These are phyloP conservation scores for Phaffomyces opuntiae DNA, from an alignment of 805 yeast genomes.

Conservation along the genomic window DNA sequence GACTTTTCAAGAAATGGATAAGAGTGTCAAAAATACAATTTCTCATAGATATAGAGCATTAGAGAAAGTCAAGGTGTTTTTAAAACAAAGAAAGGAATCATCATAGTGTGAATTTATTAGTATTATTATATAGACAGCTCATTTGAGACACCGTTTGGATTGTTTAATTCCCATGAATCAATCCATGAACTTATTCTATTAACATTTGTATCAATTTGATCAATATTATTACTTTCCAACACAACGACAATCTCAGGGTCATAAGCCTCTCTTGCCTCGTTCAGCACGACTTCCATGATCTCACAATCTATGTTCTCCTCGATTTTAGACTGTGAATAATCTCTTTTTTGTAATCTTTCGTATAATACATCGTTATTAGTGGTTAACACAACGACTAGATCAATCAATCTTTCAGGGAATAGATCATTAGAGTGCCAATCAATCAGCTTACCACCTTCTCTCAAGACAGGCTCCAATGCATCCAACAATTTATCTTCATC, in stretches of 20 bases:
- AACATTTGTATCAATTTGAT: conserved; percentile 77
- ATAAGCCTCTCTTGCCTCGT: conserved; percentile 83
- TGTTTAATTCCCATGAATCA: conserved; percentile 63
- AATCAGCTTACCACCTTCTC: conserved; percentile 79
- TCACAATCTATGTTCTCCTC: conserved; percentile 94
- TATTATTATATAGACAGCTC: conserved; percentile 21
- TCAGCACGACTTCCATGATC: conserved; percentile 85
- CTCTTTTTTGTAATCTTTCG: conserved; percentile 71
- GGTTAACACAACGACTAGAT: conserved; percentile 82
- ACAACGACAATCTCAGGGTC: conserved; percentile 77
- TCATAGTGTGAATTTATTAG: background rate
- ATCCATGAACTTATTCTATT: conserved; percentile 72
- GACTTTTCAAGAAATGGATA: conserved; percentile 88
- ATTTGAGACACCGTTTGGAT: conserved; percentile 54
- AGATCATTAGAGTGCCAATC: conserved; percentile 99
- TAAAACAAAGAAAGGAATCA: conserved; percentile 25
- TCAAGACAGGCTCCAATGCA: conserved; percentile 67
- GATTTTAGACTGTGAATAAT: conserved; percentile 73
- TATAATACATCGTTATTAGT: conserved; percentile 66
- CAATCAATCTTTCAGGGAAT: conserved; percentile 89
- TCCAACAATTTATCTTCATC: conserved; percentile 90
- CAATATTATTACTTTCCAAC: conserved; percentile 62
- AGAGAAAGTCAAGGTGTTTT: conserved; percentile 55
- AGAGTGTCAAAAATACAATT: conserved; percentile 65
- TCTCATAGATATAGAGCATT: conserved; percentile 88